Percentiles rank a stretch among this genome's conserved stretches.
These are phyloP conservation scores for Annulohypoxylon stygium DNA, from an alignment of 495 filamentous ascomycete species.

Conservation along the genomic window DNA sequence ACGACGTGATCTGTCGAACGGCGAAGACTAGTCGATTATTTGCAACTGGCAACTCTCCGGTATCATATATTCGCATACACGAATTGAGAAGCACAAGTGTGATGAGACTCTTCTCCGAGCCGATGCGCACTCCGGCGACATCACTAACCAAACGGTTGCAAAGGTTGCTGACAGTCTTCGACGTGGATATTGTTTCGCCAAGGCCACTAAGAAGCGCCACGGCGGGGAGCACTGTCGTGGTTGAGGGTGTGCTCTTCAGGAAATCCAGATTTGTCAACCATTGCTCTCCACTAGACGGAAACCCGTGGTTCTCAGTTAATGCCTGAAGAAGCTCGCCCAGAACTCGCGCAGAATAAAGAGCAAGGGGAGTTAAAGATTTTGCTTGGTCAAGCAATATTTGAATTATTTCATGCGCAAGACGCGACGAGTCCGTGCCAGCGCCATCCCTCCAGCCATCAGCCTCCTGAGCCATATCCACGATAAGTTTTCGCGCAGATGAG, in stretches of 20 bases:
- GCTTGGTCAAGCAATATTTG: conserved; percentile 54
- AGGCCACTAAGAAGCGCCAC: conserved; percentile 68
- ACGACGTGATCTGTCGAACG: conserved; percentile 79
- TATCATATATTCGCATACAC: conserved; percentile 59
- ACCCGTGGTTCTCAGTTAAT: conserved; percentile 55
- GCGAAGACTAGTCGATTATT: conserved; percentile 86
- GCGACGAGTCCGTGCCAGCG: conserved; percentile 41
- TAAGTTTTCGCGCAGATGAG: conserved; percentile 65
- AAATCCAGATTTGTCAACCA: conserved; percentile 57
- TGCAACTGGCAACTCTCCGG: conserved; percentile 67
- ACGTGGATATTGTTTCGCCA: conserved; percentile 60
- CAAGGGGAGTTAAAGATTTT: conserved; percentile 48
- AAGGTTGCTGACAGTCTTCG: conserved; percentile 59
- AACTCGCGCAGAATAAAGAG: conserved; percentile 65
- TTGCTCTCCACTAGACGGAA: conserved; percentile 55
- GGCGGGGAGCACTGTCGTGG: conserved; percentile 62
- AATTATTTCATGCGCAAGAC: conserved; percentile 53
- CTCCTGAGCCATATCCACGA: conserved; percentile 62
- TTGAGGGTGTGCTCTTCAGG: conserved; percentile 56
- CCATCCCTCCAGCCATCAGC: conserved; percentile 51
- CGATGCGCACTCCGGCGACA: conserved; percentile 57
- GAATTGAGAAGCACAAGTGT: conserved; percentile 61
- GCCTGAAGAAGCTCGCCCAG: conserved; percentile 58
- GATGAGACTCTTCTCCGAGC: conserved; percentile 55
- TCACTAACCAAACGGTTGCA: conserved; percentile 69